Evolutionary conservation across 257 asterid species (phyloP).

Genomic region (Thymus mandschuricus): DNA sequence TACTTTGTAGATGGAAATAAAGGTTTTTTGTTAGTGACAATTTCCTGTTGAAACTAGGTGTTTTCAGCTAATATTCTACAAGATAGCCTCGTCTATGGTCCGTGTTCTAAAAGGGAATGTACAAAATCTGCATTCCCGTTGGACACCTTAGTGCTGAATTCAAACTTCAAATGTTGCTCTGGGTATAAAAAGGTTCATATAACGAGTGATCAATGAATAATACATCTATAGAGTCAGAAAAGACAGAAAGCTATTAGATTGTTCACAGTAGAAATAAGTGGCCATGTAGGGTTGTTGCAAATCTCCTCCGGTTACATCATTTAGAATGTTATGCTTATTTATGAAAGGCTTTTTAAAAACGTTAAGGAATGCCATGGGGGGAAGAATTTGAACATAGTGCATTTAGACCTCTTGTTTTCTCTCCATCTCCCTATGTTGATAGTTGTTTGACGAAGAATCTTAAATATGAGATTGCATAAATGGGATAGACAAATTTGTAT

Average conservation of each 20-base stretch:
- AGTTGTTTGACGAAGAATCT: conserved; percentile 5
- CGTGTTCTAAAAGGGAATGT: too few species aligned
- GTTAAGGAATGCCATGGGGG: too few species aligned
- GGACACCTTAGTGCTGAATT: too few species aligned
- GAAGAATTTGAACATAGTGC: background rate
- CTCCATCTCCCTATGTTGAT: background rate
- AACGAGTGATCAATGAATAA: too few species aligned
- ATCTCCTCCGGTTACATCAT: too few species aligned
- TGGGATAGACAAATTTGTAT: background rate
- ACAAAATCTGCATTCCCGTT: too few species aligned
- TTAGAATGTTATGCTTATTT: too few species aligned
- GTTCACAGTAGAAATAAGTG: background rate
- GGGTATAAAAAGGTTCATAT: too few species aligned
- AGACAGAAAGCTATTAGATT: background rate
- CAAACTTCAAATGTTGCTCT: too few species aligned
- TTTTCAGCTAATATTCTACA: background rate
- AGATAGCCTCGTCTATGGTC: background rate
- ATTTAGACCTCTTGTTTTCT: background rate
- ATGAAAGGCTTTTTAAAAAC: too few species aligned
- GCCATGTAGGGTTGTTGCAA: too few species aligned
- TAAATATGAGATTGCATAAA: conserved; percentile 6
- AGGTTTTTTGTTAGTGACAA: background rate
- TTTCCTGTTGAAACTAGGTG: background rate
- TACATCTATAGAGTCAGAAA: too few species aligned
- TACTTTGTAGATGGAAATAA: background rate